Evolutionary conservation across 495 filamentous ascomycete genomes (phyloP).

Genomic region (Lophium mytilinum): DNA sequence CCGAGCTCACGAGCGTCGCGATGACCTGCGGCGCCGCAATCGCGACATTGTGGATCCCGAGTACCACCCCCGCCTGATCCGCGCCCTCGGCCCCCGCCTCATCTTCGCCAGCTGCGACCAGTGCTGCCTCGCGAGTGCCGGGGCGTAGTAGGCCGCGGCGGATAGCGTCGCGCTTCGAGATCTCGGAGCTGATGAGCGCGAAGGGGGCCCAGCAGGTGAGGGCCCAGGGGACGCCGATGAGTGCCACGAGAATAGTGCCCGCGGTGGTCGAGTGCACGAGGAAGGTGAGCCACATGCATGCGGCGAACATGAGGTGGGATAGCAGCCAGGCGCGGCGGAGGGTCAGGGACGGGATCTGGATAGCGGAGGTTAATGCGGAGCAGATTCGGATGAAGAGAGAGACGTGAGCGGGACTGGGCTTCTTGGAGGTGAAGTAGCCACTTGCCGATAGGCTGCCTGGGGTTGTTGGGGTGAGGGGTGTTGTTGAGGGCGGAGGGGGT

Average conservation of each 20-base stretch:
- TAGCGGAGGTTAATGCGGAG: conserved; percentile 26
- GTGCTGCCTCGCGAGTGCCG: conserved; percentile 20
- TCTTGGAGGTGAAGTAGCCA: conserved; percentile 25
- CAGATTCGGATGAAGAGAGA: conserved; percentile 11
- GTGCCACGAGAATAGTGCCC: conserved; percentile 64
- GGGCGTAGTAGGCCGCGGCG: conserved; percentile 46
- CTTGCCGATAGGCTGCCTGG: neutral
- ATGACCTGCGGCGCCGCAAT: conserved; percentile 83
- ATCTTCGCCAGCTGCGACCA: conserved; percentile 35
- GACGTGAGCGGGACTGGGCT: conserved; percentile 2
- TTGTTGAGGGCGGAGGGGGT: conserved; percentile 21
- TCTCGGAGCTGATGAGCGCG: conserved; percentile 82
- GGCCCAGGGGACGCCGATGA: conserved; percentile 83
- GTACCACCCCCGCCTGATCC: conserved; percentile 79
- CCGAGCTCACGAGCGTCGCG: conserved; percentile 69
- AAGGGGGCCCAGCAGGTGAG: conserved; percentile 87
- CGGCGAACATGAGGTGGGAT: conserved; percentile 69
- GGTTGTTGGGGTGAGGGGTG: conserved; percentile 23
- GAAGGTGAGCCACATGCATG: conserved; percentile 72
- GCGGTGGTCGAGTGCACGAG: conserved; percentile 57
- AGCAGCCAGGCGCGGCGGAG: conserved; percentile 79
- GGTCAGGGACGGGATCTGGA: conserved; percentile 72
- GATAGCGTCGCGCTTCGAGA: conserved; percentile 65
- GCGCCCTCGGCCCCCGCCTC: conserved; percentile 39
- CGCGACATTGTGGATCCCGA: conserved; percentile 89